Base-by-base conservation (phyloP, 176 grass and related monocot species). In the Ampelocalamus luodianensis region DNA sequence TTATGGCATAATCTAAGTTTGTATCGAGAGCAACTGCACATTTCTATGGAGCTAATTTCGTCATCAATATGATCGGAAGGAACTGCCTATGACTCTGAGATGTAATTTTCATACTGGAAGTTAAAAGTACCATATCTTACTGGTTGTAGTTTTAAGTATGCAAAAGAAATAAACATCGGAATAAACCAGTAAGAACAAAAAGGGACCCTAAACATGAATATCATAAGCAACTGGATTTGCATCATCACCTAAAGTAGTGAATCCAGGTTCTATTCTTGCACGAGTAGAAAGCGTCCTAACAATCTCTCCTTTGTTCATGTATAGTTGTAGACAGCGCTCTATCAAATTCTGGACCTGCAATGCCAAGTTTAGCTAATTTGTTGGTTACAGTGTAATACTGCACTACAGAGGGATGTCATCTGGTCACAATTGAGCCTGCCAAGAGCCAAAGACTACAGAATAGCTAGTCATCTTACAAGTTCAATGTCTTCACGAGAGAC, bases 291-390 rank as follows among this genome's bases (percentile, higher is more conserved):
- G 90, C 11, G 90, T 99, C 44, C 90, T 90, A 83, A 99, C 88
- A 59, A 99, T 93, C 85, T 99, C 97, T 78, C 90, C 91, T 91
- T 88, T 99, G 85, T 91, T 96, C 97, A 96, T 99, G 81, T 99
- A 99, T 40, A 99, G 82, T 65, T 96, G 97, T 59, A 99, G 76
- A 86, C 97, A 99, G 5, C 89, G 90, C 67, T 99, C 97, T 91
- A 99, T 99, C 83, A 99, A 88, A 94, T 99, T 96, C 66, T 99
- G 97, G 20, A 99, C 97, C 97, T 99, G 83, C n/a, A 87, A 85
- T 76, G 9, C 64, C 46, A 76, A 36, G 34, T 79, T 74, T 48
- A 88, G 59, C 83, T 83, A 65, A 51, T 39, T 72, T 72, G 24
- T 73, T 64, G 60, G 49, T 16, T 69, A 83, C 46, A 83, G 42